Evolutionary conservation across 2,329 filamentous ascomycete genomes (phyloP).

Genomic region (Xylaria sp.): DNA sequence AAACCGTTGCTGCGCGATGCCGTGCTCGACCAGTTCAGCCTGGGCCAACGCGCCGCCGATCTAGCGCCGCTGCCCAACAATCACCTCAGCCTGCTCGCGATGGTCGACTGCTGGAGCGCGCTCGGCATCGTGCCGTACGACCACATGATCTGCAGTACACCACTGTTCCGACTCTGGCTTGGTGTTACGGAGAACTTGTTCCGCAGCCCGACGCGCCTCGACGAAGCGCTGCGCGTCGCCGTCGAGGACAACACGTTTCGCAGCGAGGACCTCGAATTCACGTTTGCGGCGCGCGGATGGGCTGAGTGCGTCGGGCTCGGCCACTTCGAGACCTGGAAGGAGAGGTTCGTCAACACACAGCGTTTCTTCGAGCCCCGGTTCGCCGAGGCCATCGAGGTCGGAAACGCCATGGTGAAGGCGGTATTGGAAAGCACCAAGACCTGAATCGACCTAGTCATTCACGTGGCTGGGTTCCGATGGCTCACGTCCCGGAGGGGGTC

Average conservation of each 20-base stretch:
- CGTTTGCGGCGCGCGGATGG: constrained; percentile 95
- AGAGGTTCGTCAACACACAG: constrained; percentile 91
- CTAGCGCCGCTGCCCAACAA: constrained; percentile 79
- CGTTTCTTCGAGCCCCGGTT: constrained; percentile 92
- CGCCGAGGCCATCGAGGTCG: constrained; percentile 84
- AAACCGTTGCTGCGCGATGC: constrained; percentile 82
- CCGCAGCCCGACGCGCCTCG: constrained; percentile 80
- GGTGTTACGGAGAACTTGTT: constrained; percentile 98
- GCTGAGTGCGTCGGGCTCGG: constrained; percentile 91
- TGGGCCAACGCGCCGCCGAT: constrained; percentile 64
- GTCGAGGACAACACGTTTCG: constrained; percentile 91
- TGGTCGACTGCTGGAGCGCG: constrained; percentile 98
- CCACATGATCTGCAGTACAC: constrained; percentile 99
- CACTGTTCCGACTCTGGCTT: constrained; percentile 94
- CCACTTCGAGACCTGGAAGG: constrained; percentile 91
- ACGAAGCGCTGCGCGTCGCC: constrained; percentile 86
- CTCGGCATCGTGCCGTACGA: constrained; percentile 95
- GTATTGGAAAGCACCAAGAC: constrained; percentile 82
- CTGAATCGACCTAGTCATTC: constrained; percentile 29
- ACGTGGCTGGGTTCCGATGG: neutral
- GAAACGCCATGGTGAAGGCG: constrained; percentile 97
- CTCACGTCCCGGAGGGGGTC: neutral
- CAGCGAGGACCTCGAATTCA: constrained; percentile 97
- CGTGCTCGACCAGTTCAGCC: constrained; percentile 87
- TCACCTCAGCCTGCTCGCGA: constrained; percentile 90